phyloP scores from a whole-genome alignment of 805 yeast genomes.

The Wickerhamomyces chaumierensis region DNA sequence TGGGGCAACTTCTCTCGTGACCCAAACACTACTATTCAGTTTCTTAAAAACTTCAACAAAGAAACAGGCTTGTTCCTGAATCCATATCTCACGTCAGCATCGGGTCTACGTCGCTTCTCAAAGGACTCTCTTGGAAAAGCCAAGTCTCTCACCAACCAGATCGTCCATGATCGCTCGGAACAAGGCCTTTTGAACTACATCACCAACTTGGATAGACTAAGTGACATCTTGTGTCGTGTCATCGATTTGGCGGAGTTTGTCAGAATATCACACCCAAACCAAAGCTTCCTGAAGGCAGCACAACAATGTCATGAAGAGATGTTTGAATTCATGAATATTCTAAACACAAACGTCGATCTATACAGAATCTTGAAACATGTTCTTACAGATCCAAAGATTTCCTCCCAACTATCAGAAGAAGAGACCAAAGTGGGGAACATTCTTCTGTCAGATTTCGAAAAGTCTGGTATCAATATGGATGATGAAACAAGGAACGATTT shows the following conservation, averaged over 20 bases:
- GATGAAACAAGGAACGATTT: conserved; percentile 54
- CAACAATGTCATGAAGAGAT: conserved; percentile 78
- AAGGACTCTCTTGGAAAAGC: conserved; percentile 56
- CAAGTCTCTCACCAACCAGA: conserved; percentile 42
- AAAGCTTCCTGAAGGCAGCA: conserved; percentile 63
- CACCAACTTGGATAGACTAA: conserved; percentile 64
- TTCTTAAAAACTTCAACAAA: conserved; percentile 6
- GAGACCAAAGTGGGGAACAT: conserved; percentile 77
- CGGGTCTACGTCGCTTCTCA: conserved; percentile 61
- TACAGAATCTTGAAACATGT: conserved; percentile 50
- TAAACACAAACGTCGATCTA: conserved; percentile 74
- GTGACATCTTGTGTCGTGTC: conserved; percentile 84
- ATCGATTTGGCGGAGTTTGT: conserved; percentile 91
- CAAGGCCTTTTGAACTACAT: conserved; percentile 42
- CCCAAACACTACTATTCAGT: conserved; percentile 1
- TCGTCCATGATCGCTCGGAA: conserved; percentile 34
- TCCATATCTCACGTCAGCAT: conserved; percentile 54
- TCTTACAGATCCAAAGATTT: conserved; percentile 25
- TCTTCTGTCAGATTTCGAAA: conserved; percentile 73
- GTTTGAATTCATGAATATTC: conserved; percentile 88
- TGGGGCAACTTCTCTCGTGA: conserved; percentile 40
- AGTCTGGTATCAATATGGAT: conserved; percentile 79
- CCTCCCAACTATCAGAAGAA: conserved; percentile 42
- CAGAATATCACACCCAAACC: conserved; percentile 76
- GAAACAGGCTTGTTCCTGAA: conserved; percentile 66